Conservation (phyloP, 2,329 filamentous ascomycete species). For the Aspergillus pseudotamarii region DNA sequence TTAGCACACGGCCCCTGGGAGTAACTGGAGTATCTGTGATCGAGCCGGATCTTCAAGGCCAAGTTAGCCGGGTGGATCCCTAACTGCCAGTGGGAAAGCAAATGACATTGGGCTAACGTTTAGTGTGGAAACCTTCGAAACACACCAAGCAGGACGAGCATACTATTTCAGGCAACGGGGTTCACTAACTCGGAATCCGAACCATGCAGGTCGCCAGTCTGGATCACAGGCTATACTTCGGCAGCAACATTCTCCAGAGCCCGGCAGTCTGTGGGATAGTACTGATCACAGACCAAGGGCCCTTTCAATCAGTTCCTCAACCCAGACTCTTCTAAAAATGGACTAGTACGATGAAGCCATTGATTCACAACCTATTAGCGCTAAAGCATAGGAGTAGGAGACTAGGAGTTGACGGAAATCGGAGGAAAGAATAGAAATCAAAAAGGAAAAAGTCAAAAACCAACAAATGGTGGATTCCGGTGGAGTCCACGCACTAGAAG, state of each 20-base stretch:
- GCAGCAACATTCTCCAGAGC: conserved; percentile 4
- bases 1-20: conserved; percentile 9
- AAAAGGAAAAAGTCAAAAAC: neutral
- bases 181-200: conserved; percentile 18
- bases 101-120: conserved; percentile 19
- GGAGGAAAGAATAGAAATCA: neutral
- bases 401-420: neutral
- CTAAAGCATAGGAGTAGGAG: neutral
- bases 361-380: conserved; percentile 1
- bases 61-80: conserved; percentile 23
- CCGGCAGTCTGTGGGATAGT: conserved; percentile 3
- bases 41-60: conserved; percentile 27
- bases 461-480: conserved; percentile 3
- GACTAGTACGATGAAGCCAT: neutral
- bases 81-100: conserved; percentile 19
- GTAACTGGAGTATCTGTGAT: conserved; percentile 20
- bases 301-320: neutral
- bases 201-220: conserved; percentile 12
- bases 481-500: conserved; percentile 6
- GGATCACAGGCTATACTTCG: conserved; percentile 4
- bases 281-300: conserved; percentile 2
- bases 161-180: conserved; percentile 29
- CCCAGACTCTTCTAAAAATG: neutral
- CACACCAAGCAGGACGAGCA: conserved; percentile 19
- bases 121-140: conserved; percentile 26